A percentile compares a stretch with the other conserved stretches of the same genome.
These are phyloP conservation scores for Cystobasidium tubakii DNA, from an alignment of 768 basidiomycete genomes.

Conservation along the genomic window DNA sequence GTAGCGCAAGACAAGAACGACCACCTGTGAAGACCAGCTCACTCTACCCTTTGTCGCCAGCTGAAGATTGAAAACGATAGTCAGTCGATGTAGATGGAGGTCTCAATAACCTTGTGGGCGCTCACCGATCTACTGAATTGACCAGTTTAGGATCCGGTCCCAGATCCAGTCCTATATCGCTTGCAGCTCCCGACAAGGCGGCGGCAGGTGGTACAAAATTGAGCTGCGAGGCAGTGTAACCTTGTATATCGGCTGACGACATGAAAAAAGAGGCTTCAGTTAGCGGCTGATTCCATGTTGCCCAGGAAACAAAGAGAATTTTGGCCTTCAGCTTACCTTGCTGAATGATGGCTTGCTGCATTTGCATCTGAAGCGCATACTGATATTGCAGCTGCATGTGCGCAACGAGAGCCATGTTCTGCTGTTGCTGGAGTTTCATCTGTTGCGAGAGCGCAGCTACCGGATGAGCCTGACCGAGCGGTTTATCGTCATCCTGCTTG, in stretches of 20 bases:
- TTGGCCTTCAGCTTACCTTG: neutral
- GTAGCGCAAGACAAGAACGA: neutral
- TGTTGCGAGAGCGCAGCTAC: constrained; percentile 19
- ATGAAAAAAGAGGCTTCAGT: neutral
- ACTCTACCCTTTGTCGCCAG: constrained; percentile 14
- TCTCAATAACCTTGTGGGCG: too few species aligned
- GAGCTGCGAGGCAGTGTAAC: neutral
- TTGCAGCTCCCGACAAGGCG: neutral
- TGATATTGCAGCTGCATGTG: constrained; percentile 24
- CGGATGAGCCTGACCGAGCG: constrained; percentile 20
- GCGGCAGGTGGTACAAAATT: neutral
- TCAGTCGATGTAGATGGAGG: too few species aligned
- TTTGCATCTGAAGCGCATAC: neutral
- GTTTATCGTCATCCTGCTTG: constrained; percentile 15
- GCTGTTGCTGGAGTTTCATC: constrained; percentile 15
- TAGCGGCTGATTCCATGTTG: neutral
- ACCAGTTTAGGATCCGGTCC: constrained; percentile 17
- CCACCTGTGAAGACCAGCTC: neutral
- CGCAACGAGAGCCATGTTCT: neutral
- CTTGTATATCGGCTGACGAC: neutral
- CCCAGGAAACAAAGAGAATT: too few species aligned
- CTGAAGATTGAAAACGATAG: neutral
- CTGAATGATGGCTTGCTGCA: constrained; percentile 6
- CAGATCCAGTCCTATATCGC: neutral
- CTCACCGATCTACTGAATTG: constrained; percentile 24